A percentile compares a stretch with the other conserved stretches of the same genome.
Evolutionary conservation across 2,329 filamentous ascomycete species (phyloP).

Genomic region (Venturia asperata): DNA sequence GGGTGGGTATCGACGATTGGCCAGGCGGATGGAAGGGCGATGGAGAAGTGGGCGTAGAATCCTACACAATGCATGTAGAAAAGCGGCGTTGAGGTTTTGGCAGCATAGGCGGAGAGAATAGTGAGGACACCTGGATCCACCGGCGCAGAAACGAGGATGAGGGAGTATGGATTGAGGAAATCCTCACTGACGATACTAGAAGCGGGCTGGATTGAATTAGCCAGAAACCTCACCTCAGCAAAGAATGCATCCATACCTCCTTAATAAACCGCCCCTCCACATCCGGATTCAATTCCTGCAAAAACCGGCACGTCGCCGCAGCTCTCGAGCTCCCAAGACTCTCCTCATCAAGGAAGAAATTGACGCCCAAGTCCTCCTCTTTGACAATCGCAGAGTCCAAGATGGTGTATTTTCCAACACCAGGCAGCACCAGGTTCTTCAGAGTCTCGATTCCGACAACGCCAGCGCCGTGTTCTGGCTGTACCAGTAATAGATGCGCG

Average conservation of each 20-base stretch:
- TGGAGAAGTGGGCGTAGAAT: slow-evolving; percentile 85
- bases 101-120: slow-evolving; percentile 44
- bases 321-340: slow-evolving; percentile 72
- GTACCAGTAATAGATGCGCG: slow-evolving; percentile 84
- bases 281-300: slow-evolving; percentile 88
- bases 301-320: slow-evolving; percentile 65
- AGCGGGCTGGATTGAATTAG: slow-evolving; percentile 23
- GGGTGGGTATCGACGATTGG: slow-evolving; percentile 95
- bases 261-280: slow-evolving; percentile 67
- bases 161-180: slow-evolving; percentile 46
- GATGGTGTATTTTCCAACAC: slow-evolving; percentile 87
- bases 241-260: slow-evolving; percentile 38
- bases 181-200: slow-evolving; percentile 31
- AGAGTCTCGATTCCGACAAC: slow-evolving; percentile 84
- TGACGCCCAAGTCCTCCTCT: slow-evolving; percentile 81
- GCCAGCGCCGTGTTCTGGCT: slow-evolving; percentile 64
- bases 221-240: not conserved
- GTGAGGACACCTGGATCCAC: slow-evolving; percentile 47
- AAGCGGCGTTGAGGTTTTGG: slow-evolving; percentile 59
- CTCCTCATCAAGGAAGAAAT: slow-evolving; percentile 86
- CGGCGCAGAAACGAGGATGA: slow-evolving; percentile 56
- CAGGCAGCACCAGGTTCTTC: slow-evolving; percentile 93
- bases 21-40: slow-evolving; percentile 69
- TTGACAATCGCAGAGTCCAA: slow-evolving; percentile 71
- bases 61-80: slow-evolving; percentile 83